A percentile compares a stretch with the other conserved stretches of the same genome.
phyloP scores from a whole-genome alignment of 768 basidiomycete genomes.

The Pulveroboletus sp. region DNA sequence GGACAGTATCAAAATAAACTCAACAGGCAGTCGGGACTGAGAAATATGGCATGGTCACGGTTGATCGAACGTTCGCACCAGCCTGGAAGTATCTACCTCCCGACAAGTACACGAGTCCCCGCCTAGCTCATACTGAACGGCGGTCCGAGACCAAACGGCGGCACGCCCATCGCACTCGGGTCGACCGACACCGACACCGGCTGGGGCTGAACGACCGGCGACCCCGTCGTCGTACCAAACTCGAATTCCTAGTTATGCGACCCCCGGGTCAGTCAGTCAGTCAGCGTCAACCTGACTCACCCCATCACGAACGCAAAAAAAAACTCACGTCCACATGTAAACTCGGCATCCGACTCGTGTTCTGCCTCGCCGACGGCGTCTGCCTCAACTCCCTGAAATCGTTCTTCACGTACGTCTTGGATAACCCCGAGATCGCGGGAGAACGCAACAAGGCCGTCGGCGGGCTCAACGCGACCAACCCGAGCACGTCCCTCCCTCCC shows the following conservation, averaged over 20 bases:
- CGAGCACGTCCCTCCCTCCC: constrained; percentile 38
- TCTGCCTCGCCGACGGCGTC: constrained; percentile 64
- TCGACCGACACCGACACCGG: constrained; percentile 15
- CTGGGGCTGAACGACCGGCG: constrained; percentile 32
- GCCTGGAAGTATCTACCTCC: too few relatives aligned
- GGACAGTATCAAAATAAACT: too few relatives aligned
- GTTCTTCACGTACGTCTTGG: constrained; percentile 77
- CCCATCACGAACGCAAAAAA: constrained; percentile 11
- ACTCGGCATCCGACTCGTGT: constrained; percentile 83
- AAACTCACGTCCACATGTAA: constrained; percentile 71
- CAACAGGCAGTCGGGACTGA: too few relatives aligned
- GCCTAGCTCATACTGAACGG: constrained; percentile 28
- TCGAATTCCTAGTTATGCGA: constrained; percentile 40
- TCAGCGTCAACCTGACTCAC: constrained; percentile 1
- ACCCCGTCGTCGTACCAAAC: constrained; percentile 24
- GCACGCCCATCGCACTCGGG: constrained; percentile 12
- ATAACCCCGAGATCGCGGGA: constrained; percentile 70
- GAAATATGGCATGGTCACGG: too few relatives aligned
- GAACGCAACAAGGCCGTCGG: constrained; percentile 66
- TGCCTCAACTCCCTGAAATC: constrained; percentile 78
- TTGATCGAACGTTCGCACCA: too few relatives aligned
- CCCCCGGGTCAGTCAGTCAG: not conserved
- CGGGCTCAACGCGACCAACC: constrained; percentile 63
- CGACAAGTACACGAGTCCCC: too few relatives aligned
- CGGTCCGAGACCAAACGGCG: constrained; percentile 28